A percentile compares a stretch with the other conserved stretches of the same genome.
Evolutionary conservation across 2,329 filamentous ascomycete genomes (phyloP).

Genomic region (Acrodontium crateriforme): DNA sequence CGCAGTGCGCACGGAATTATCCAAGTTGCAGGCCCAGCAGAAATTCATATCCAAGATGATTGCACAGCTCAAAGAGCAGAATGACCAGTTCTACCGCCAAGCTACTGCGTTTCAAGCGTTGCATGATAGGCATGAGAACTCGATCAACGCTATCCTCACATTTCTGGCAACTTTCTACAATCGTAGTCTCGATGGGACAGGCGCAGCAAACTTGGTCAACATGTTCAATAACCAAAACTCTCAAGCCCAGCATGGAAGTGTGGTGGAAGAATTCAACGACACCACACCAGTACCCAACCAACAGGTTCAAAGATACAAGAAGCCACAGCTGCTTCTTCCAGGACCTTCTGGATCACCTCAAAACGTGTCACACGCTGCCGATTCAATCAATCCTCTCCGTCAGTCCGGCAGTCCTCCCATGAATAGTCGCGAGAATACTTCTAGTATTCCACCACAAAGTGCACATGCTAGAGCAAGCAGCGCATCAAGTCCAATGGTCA

Average conservation of each 20-base stretch:
- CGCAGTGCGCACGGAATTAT: slow-evolving; percentile 64
- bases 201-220: slow-evolving; percentile 64
- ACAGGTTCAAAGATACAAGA: slow-evolving; percentile 15
- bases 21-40: slow-evolving; percentile 74
- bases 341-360: too few relatives aligned
- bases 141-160: slow-evolving; percentile 95
- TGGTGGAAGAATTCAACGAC: slow-evolving; percentile 45
- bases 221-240: slow-evolving; percentile 51
- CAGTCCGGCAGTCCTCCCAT: slow-evolving; percentile 13
- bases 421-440: slow-evolving; percentile 7
- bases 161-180: slow-evolving; percentile 96
- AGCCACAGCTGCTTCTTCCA: slow-evolving; percentile 17
- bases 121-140: slow-evolving; percentile 94
- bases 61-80: slow-evolving; percentile 65
- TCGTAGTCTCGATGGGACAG: slow-evolving; percentile 76
- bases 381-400: slow-evolving; percentile 1
- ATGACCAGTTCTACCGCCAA: slow-evolving; percentile 76
- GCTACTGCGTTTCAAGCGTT: slow-evolving; percentile 79
- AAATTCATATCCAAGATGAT: slow-evolving; percentile 74
- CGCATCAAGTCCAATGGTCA: slow-evolving; percentile 22
- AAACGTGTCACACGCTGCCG: neutral
- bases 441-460: slow-evolving; percentile 9
- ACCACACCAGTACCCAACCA: slow-evolving; percentile 19
- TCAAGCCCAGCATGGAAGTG: slow-evolving; percentile 39
- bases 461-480: slow-evolving; percentile 3